These are phyloP conservation scores for Mucuna pruriens DNA, from an alignment of 306 rosid genomes.

Conservation along the genomic window DNA sequence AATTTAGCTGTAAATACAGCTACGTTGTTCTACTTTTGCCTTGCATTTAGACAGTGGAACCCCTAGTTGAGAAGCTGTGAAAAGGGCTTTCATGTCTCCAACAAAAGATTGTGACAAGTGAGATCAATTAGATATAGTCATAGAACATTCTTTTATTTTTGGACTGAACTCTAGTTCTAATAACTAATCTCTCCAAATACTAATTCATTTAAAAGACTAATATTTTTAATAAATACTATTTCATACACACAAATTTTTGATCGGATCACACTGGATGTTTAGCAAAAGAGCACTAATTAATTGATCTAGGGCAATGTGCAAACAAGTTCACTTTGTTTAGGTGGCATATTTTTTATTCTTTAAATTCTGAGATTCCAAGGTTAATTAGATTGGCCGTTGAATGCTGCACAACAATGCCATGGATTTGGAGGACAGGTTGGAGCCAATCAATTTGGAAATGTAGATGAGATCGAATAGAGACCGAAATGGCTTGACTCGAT, in stretches of 20 bases:
- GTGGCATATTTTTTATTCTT: neutral
- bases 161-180: too few relatives aligned
- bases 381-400: conserved; percentile 33
- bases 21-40: conserved; percentile 44
- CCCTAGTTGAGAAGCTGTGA: too few relatives aligned
- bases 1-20: conserved; percentile 53
- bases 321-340: conserved; percentile 53
- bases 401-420: conserved; percentile 30
- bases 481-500: conserved; percentile 28
- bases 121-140: too few relatives aligned
- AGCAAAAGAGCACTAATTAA: too few relatives aligned
- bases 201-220: too few relatives aligned
- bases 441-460: conserved; percentile 53
- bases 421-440: conserved; percentile 66
- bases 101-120: too few relatives aligned
- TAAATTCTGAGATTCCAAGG: conserved; percentile 44
- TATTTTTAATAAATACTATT: too few relatives aligned
- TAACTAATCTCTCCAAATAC: too few relatives aligned
- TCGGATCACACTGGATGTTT: too few relatives aligned
- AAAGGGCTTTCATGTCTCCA: too few relatives aligned
- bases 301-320: conserved; percentile 53
- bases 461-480: conserved; percentile 35
- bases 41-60: conserved; percentile 30
- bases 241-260: too few relatives aligned
- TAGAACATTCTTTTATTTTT: too few relatives aligned